Percentiles rank a stretch among this genome's conserved stretches.
These are phyloP conservation scores for Colletotrichum nymphaeae DNA, from an alignment of 2,329 filamentous ascomycete genomes.

Conservation along the genomic window DNA sequence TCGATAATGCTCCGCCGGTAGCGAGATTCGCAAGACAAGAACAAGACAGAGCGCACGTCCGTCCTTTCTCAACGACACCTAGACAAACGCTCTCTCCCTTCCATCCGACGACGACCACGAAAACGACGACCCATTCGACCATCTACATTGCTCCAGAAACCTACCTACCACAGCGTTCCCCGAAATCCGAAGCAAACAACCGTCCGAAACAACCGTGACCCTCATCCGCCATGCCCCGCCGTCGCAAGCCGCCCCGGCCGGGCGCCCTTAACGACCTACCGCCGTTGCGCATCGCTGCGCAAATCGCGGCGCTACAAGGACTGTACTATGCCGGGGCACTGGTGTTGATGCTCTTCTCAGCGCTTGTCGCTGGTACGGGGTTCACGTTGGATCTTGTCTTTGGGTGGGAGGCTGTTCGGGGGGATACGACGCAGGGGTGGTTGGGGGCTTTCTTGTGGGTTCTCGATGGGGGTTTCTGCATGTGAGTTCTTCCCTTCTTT, in stretches of 20 bases:
- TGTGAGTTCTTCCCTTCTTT: conserved; percentile 48
- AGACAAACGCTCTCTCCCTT: not conserved
- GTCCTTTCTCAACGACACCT: conserved; percentile 6
- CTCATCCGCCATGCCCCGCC: conserved; percentile 60
- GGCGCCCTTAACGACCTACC: conserved; percentile 72
- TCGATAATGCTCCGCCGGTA: conserved; percentile 28
- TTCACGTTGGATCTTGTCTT: conserved; percentile 67
- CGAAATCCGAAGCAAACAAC: not conserved
- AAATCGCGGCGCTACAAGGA: conserved; percentile 68
- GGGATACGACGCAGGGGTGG: conserved; percentile 73
- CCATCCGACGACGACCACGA: not conserved
- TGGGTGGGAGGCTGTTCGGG: conserved; percentile 68
- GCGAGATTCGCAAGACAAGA: conserved; percentile 25
- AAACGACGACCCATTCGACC: not conserved
- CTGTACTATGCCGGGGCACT: conserved; percentile 65
- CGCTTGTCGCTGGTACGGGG: conserved; percentile 66
- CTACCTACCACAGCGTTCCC: too few species aligned
- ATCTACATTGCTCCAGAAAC: not conserved
- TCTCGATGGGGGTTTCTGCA: conserved; percentile 64
- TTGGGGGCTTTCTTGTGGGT: conserved; percentile 69
- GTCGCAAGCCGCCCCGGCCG: conserved; percentile 67
- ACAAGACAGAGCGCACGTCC: not conserved
- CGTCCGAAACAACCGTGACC: not conserved
- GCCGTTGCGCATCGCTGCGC: conserved; percentile 68
- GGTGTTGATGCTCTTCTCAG: conserved; percentile 67